Base-by-base conservation (phyloP, 495 filamentous ascomycete species). In the Neurospora sp. region DNA sequence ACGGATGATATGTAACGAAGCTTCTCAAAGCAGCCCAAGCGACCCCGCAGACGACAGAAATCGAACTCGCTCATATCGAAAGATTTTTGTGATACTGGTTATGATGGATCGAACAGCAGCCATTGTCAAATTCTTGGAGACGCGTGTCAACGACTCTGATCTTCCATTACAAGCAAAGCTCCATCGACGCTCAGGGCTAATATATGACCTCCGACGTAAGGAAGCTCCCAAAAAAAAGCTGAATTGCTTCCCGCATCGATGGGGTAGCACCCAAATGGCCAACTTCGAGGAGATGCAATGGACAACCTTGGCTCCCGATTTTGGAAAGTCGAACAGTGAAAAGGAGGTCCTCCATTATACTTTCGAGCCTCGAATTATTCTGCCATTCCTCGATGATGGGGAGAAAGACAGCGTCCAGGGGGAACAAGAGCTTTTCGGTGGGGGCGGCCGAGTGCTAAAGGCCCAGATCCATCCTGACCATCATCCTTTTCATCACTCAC, bases 221-320 rank as follows among this genome's bases (percentile, higher is more conserved):
- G 10, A 39, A 39, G 38, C 38, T 8, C 38, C 38, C 8, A 39
- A 11, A 1, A 11, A 39, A 11, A 39, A 11, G 38, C 38, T 39
- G 8, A 39, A 39, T 9, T 39, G 38, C 38, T 39, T 39, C 10
- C 38, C 38, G 10, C 7, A 39, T 8, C 7, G 1, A 8, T 39
- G 38, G 72, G 72, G 6, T 34, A 34, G 34, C 34, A 34, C 4
- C 34, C 34, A 34, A 34, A 34, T 34, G 34, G 34, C 34, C 34
- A 34, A 54, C 34, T 78, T 76, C 39, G 72, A 73, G 24, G 39
- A 71, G 19, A 73, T 48, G 31, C 76, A 78, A 69, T 78, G 74
- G 74, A 45, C 71, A 11, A 73, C 59, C 1, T 43, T 78, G 10
- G 39, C 74, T 1, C 76, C 76, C 10, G 74, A 69, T 39, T 78